Evolutionary conservation across 1,139 yeast species (phyloP), one percentile per base, ranked within the genome.

Genomic region (Chernovozyma aurita): DNA sequence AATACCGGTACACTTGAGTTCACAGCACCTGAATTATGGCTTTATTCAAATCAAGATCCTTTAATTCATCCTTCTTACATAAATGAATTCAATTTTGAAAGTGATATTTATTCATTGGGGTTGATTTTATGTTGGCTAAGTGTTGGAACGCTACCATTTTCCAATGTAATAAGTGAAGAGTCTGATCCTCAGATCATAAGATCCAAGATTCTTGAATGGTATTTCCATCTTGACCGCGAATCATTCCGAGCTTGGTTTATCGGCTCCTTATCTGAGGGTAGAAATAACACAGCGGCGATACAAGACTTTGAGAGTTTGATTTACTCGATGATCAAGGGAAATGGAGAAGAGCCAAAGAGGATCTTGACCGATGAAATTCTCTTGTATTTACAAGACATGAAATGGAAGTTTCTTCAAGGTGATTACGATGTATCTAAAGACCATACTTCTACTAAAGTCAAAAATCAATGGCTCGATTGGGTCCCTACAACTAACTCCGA

Each of bases 1-100:
- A 76, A 80, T 33, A 87, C 96, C 0, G 96, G 96, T 0, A 87
- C 96, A 0, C 53, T 86, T 18, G 96, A 86, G 52, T 87, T 80
- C 48, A 80, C 90, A 21, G 95, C 95, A 0, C 96, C 95, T 0
- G 95, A 86, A 47, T 66, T 86, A 12, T 67, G 87, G 52, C 53
- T 64, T 2, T 59, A 48, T 33, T 49, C 63, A 15, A 49, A 40
- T 35, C 9, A 8, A 16, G 29, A 31, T 5, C 53, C 57, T 2
- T 36, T 46, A 8, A 33, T 42, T 27, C 47, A 46, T 4, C 37
- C 48, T 31, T 47, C 45, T 11, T 57, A 71, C 32, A 65, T 52
- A 24, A 51, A 70, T 27, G 78, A 81, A 35, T 85, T 82, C 49
- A 73, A 81, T 7, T 78, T 73, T 49, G 74, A 77, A 33, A 79